These are phyloP conservation scores for Patellaria atrata DNA, from an alignment of 495 filamentous ascomycete genomes.

Conservation along the genomic window DNA sequence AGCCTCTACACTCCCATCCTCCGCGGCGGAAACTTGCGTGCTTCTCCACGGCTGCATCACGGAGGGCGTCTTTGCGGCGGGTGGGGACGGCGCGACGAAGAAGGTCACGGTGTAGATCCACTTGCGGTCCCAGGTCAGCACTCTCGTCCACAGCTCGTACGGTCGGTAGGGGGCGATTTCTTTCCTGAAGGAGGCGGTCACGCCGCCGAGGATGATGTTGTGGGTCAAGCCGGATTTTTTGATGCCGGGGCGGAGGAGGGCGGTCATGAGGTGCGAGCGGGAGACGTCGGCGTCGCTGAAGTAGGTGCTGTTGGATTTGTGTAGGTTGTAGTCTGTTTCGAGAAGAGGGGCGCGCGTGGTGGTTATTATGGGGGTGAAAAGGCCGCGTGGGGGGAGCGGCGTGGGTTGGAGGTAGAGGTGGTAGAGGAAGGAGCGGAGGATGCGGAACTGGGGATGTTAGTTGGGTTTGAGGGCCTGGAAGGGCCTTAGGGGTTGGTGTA, in stretches of 20 bases:
- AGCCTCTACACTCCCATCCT: constrained; percentile 14
- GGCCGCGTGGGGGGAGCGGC: constrained; percentile 27
- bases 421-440: constrained; percentile 46
- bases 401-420: constrained; percentile 42
- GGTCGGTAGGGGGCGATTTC: constrained; percentile 53
- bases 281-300: constrained; percentile 60
- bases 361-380: constrained; percentile 54
- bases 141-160: constrained; percentile 52
- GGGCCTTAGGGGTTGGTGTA: not conserved
- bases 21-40: not conserved
- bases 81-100: constrained; percentile 54
- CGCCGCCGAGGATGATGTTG: constrained; percentile 48
- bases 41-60: constrained; percentile 32
- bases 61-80: constrained; percentile 33
- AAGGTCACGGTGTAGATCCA: constrained; percentile 68
- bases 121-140: constrained; percentile 67
- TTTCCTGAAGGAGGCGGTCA: constrained; percentile 49
- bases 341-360: constrained; percentile 41
- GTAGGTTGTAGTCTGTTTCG: constrained; percentile 71
- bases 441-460: constrained; percentile 35
- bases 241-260: constrained; percentile 44
- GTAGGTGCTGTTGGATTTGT: constrained; percentile 69
- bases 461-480: constrained; percentile 3
- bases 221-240: constrained; percentile 14
- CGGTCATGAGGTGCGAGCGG: constrained; percentile 46